Evolutionary conservation across 2,329 filamentous ascomycete species (phyloP).

Genomic region (Hypoxylon sp.): DNA sequence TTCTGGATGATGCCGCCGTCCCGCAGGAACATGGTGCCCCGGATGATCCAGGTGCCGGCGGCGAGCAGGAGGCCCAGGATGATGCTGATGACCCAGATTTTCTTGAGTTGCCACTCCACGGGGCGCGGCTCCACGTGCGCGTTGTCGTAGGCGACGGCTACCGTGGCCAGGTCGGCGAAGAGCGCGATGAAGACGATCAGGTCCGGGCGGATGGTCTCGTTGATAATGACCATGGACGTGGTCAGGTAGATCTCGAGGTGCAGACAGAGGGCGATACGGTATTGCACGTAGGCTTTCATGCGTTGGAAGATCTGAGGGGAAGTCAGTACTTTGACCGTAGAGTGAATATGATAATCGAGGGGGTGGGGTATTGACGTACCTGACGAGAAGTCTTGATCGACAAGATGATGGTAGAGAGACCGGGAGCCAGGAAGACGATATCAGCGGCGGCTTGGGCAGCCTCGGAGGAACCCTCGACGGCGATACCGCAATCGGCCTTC

Average conservation of each 20-base stretch:
- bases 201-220: slow-evolving; percentile 78
- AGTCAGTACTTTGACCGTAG: slow-evolving; percentile 21
- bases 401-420: slow-evolving; percentile 76
- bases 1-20: slow-evolving; percentile 80
- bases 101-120: slow-evolving; percentile 83
- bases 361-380: slow-evolving; percentile 36
- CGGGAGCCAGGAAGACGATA: slow-evolving; percentile 80
- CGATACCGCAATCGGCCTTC: slow-evolving; percentile 80
- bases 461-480: slow-evolving; percentile 77
- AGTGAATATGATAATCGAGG: not conserved
- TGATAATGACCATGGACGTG: slow-evolving; percentile 82
- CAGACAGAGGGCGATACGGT: slow-evolving; percentile 79
- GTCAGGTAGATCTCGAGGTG: slow-evolving; percentile 82
- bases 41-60: slow-evolving; percentile 77
- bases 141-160: slow-evolving; percentile 83
- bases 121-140: slow-evolving; percentile 80
- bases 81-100: slow-evolving; percentile 82
- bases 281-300: slow-evolving; percentile 82
- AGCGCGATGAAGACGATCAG: slow-evolving; percentile 83
- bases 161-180: slow-evolving; percentile 83
- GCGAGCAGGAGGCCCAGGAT: slow-evolving; percentile 76
- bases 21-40: slow-evolving; percentile 74
- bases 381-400: slow-evolving; percentile 78
- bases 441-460: slow-evolving; percentile 78
- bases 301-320: slow-evolving; percentile 74